Conservation (phyloP, 2,329 filamentous ascomycete species). For the Dothideomycetes sp. region DNA sequence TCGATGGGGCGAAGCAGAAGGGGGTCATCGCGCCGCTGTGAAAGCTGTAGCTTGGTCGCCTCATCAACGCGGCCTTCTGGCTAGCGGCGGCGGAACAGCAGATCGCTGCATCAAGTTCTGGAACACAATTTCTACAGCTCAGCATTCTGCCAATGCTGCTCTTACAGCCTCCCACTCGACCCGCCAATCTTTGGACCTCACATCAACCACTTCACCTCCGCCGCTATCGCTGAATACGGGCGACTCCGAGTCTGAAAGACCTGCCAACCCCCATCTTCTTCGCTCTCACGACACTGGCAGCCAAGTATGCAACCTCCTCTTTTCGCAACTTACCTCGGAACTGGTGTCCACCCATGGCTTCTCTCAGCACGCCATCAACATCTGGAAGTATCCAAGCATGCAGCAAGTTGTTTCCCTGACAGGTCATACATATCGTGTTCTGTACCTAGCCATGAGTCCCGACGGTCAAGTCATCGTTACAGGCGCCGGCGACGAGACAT, state of each 20-base stretch:
- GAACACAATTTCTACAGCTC: conserved; percentile 55
- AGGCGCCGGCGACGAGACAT: conserved; percentile 88
- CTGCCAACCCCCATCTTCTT: conserved; percentile 35
- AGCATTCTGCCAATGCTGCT: conserved; percentile 26
- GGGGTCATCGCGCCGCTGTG: conserved; percentile 91
- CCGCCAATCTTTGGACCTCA: conserved; percentile 9
- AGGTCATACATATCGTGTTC: conserved; percentile 89
- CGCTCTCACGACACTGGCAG: conserved; percentile 93
- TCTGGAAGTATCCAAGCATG: conserved; percentile 99
- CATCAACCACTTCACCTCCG: conserved; percentile 17
- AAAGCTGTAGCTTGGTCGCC: conserved; percentile 98
- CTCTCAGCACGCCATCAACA: conserved; percentile 95
- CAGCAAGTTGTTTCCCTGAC: conserved; percentile 91
- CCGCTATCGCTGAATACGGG: conserved; percentile 22
- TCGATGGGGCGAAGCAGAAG: conserved; percentile 89
- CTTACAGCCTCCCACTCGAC: conserved; percentile 15
- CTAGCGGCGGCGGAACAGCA: conserved; percentile 88
- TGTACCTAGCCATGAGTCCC: conserved; percentile 95
- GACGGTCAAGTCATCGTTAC: conserved; percentile 91
- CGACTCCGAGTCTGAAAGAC: conserved; percentile 7
- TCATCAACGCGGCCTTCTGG: conserved; percentile 87
- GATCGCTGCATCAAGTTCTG: conserved; percentile 97
- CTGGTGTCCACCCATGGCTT: conserved; percentile 96
- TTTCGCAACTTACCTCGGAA: conserved; percentile 96
- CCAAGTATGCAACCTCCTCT: conserved; percentile 96